Evolutionary conservation across 768 basidiomycete species (phyloP).

Genomic region (Podaxis sp.): DNA sequence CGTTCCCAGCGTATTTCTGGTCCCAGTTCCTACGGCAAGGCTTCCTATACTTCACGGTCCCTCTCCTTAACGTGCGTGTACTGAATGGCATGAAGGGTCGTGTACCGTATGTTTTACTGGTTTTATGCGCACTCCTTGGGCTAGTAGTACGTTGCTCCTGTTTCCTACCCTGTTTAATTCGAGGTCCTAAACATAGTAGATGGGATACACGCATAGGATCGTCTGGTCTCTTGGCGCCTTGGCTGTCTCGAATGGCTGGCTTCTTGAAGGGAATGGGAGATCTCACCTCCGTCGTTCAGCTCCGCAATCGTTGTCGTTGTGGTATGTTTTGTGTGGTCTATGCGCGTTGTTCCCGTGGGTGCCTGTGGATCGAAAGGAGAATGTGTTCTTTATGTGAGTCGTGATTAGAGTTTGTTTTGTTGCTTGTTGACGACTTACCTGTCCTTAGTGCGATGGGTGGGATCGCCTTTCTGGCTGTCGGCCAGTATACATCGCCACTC

Average conservation of each 20-base stretch:
- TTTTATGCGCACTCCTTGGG: constrained; percentile 74
- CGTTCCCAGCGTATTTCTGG: constrained; percentile 82
- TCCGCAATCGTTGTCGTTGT: constrained; percentile 42
- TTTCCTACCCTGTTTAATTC: neutral
- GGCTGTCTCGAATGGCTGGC: constrained; percentile 66
- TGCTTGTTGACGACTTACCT: neutral
- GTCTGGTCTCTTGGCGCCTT: constrained; percentile 73
- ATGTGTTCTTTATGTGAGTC: constrained; percentile 56
- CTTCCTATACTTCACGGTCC: constrained; percentile 11
- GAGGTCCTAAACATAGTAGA: constrained; percentile 32
- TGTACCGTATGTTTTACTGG: constrained; percentile 34
- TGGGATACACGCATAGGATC: constrained; percentile 67
- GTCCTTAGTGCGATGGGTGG: constrained; percentile 48
- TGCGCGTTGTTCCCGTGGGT: constrained; percentile 71
- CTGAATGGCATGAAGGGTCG: constrained; percentile 17
- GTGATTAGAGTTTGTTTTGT: neutral
- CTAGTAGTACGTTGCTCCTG: constrained; percentile 24
- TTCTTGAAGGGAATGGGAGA: constrained; percentile 28
- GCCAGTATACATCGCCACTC: constrained; percentile 20
- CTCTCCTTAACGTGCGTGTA: neutral
- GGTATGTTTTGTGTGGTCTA: constrained; percentile 40
- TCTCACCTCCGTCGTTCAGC: neutral
- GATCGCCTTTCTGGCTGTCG: constrained; percentile 38
- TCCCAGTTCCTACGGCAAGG: constrained; percentile 44
- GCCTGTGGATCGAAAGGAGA: constrained; percentile 71